Evolutionary conservation across 176 grass and related monocot species (phyloP).

Genomic region (Miscanthus lutarioriparius): DNA sequence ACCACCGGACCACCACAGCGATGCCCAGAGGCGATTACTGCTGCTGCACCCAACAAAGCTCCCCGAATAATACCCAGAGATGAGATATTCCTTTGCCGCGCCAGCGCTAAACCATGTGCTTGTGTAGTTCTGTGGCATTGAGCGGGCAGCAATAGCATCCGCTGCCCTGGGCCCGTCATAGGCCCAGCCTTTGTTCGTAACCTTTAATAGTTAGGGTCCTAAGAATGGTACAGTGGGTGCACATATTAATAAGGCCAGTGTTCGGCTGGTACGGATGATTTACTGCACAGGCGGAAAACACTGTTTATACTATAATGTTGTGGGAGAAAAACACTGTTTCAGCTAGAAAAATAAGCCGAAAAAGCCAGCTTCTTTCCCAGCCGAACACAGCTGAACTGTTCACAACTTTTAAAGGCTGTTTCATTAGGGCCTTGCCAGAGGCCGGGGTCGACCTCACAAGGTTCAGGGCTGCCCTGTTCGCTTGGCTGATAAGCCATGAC

Average conservation of each 20-base stretch:
- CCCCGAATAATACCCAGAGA: not conserved
- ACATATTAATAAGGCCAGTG: conserved; percentile 24
- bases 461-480: not conserved
- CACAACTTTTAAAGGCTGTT: conserved; percentile 28
- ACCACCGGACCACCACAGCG: conserved; percentile 26
- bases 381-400: conserved; percentile 34
- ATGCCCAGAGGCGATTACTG: conserved; percentile 19
- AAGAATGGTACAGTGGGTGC: conserved; percentile 37
- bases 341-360: no score
- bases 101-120: conserved; percentile 39
- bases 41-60: not conserved
- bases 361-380: no score
- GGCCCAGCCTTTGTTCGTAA: conserved; percentile 34
- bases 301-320: no score
- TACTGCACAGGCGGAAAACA: no score
- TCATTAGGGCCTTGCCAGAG: conserved; percentile 19
- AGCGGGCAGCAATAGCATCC: conserved; percentile 7
- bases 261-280: no score
- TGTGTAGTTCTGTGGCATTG: conserved; percentile 16
- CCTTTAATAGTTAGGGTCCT: conserved; percentile 46
- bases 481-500: no score
- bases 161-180: not conserved
- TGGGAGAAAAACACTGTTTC: no score
- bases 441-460: not conserved
- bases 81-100: conserved; percentile 25